Percentiles rank a stretch among this genome's conserved stretches.
These are phyloP conservation scores for Cyberlindnera xylosilytica DNA, from an alignment of 805 yeast species.

Conservation along the genomic window DNA sequence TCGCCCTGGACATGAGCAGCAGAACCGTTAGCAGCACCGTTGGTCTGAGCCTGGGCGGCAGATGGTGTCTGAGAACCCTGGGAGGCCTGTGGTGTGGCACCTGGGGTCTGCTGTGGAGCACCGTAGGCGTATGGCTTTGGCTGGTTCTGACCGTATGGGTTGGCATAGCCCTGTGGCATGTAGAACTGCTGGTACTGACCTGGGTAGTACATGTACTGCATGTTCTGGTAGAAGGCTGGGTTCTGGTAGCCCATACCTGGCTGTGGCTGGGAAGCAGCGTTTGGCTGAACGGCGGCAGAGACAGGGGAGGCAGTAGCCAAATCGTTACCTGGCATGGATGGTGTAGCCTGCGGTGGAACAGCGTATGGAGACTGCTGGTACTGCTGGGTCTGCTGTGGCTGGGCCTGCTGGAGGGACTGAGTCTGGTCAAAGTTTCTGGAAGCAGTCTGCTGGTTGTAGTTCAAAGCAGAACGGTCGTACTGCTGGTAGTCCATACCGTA, in stretches of 20 bases:
- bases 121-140: conserved; percentile 1
- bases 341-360: conserved; percentile 25
- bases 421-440: conserved; percentile 10
- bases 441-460: conserved; percentile 9
- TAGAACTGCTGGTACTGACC: conserved; percentile 17
- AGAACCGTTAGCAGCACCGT: conserved; percentile 13
- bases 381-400: conserved; percentile 17
- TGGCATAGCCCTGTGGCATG: conserved; percentile 12
- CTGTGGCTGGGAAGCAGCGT: conserved; percentile 22
- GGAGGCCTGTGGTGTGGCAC: conserved; percentile 10
- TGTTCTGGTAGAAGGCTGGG: conserved; percentile 1
- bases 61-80: conserved; percentile 3
- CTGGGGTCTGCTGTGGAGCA: conserved; percentile 9
- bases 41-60: conserved; percentile 12
- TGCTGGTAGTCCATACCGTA: conserved; percentile 16
- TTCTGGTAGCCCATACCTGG: conserved; percentile 24
- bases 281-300: conserved; percentile 28
- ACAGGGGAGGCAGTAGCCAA: conserved; percentile 28
- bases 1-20: conserved; percentile 13
- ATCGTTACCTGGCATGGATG: conserved; percentile 18
- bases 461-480: conserved; percentile 8
- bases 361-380: conserved; percentile 28
- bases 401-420: conserved; percentile 14
- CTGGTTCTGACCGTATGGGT: conserved; percentile 1
- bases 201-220: conserved; percentile 25